These are phyloP conservation scores for Colletotrichum lupini DNA, from an alignment of 2,329 filamentous ascomycete species.

Conservation along the genomic window DNA sequence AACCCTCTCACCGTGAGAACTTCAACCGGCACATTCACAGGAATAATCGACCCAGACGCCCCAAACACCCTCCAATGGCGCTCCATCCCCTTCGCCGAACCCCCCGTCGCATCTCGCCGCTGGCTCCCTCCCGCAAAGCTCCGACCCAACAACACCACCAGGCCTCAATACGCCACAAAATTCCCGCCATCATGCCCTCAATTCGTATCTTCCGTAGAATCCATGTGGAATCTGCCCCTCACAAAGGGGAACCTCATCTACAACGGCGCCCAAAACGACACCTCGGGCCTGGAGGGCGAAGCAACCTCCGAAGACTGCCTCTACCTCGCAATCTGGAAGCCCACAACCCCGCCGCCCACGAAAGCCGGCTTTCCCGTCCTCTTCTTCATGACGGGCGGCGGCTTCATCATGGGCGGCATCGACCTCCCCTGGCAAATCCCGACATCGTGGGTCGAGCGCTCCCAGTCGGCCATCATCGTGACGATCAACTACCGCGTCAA, in stretches of 20 bases:
- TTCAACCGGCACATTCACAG: constrained; percentile 46
- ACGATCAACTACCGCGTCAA: constrained; percentile 36
- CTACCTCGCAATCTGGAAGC: constrained; percentile 56
- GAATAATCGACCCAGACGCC: constrained; percentile 44
- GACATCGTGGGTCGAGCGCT: constrained; percentile 52
- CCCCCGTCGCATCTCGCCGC: constrained; percentile 44
- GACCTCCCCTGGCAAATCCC: constrained; percentile 59
- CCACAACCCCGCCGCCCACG: constrained; percentile 36
- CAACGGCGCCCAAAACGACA: constrained; percentile 38
- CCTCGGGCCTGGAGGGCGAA: constrained; percentile 38
- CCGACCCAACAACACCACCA: constrained; percentile 32
- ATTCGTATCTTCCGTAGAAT: constrained; percentile 43
- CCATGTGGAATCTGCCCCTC: constrained; percentile 42
- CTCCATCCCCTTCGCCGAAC: constrained; percentile 50
- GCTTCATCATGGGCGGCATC: constrained; percentile 55
- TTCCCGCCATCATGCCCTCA: constrained; percentile 48
- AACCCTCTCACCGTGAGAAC: constrained; percentile 43
- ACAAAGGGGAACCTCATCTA: constrained; percentile 38
- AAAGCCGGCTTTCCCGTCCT: constrained; percentile 52
- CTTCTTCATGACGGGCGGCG: constrained; percentile 60
- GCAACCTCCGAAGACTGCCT: constrained; percentile 53
- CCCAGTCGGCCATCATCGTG: constrained; percentile 45
- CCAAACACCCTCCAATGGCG: constrained; percentile 50
- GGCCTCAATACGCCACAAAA: constrained; percentile 41
- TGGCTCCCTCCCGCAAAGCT: constrained; percentile 43